Evolutionary conservation across 352 stramenopile species (phyloP).

Genomic region (Thraustochytrium striatum): DNA sequence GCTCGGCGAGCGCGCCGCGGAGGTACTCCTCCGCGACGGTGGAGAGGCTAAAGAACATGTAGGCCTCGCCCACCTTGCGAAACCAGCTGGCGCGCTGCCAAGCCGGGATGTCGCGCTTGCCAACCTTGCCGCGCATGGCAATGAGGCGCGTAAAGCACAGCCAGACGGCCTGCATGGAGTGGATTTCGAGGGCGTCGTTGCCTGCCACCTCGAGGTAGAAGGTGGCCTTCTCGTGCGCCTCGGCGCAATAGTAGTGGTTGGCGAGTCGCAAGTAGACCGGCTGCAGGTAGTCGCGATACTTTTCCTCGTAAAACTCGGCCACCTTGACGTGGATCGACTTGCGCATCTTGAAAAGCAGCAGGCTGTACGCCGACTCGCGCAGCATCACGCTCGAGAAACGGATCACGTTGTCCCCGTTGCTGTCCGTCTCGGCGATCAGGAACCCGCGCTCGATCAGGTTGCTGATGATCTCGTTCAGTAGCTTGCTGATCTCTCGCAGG

Average conservation of each 20-base stretch:
- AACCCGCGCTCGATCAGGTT: constrained; percentile 1
- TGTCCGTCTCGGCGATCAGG: background rate
- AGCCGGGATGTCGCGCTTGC: background rate
- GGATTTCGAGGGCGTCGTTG: constrained; percentile 34
- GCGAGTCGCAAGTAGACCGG: constrained; percentile 28
- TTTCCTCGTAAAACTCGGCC: constrained; percentile 42
- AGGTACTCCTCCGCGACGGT: constrained; percentile 3
- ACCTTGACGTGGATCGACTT: constrained; percentile 31
- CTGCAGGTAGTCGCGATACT: constrained; percentile 36
- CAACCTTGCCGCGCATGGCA: background rate
- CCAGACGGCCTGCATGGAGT: constrained; percentile 5
- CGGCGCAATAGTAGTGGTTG: constrained; percentile 24
- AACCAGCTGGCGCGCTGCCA: constrained; percentile 15
- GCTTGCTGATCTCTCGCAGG: constrained; percentile 30
- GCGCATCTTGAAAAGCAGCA: constrained; percentile 43
- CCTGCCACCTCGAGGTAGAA: constrained; percentile 38
- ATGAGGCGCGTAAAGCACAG: constrained; percentile 27
- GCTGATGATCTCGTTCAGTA: constrained; percentile 35
- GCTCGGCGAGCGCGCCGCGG: background rate
- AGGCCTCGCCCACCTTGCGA: constrained; percentile 32
- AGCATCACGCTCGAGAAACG: constrained; percentile 41
- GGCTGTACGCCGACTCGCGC: constrained; percentile 37
- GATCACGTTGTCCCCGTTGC: background rate
- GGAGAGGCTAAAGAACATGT: constrained; percentile 25
- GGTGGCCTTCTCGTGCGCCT: constrained; percentile 13